These are phyloP conservation scores for Trichoderma sp. DNA, from an alignment of 2,329 filamentous ascomycete species.

Conservation along the genomic window DNA sequence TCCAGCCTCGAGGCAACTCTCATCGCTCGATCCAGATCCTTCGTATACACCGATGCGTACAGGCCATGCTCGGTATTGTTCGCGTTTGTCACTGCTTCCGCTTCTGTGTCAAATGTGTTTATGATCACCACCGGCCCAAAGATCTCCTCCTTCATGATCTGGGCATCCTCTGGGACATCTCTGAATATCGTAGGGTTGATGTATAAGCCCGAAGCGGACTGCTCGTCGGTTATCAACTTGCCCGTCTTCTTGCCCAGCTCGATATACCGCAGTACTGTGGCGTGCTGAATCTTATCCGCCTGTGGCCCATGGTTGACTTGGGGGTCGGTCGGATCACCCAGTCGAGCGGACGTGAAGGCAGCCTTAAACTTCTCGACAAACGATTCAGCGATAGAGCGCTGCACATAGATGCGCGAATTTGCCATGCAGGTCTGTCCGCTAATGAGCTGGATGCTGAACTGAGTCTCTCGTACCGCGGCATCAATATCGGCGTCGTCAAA, in stretches of 20 bases:
- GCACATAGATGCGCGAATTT: conserved; percentile 58
- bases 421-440: conserved; percentile 52
- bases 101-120: conserved; percentile 27
- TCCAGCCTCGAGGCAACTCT: conserved; percentile 49
- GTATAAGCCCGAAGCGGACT: conserved; percentile 30
- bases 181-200: conserved; percentile 30
- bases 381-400: conserved; percentile 54
- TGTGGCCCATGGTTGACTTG: conserved; percentile 65
- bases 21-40: conserved; percentile 45
- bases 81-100: conserved; percentile 30
- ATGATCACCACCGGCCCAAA: conserved; percentile 33
- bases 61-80: conserved; percentile 52
- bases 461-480: neutral
- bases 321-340: conserved; percentile 62
- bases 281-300: conserved; percentile 62
- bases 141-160: conserved; percentile 33
- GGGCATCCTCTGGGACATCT: conserved; percentile 29
- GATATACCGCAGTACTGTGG: conserved; percentile 63
- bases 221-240: conserved; percentile 46
- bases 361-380: conserved; percentile 60
- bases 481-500: conserved; percentile 60
- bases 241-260: conserved; percentile 62
- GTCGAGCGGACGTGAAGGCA: conserved; percentile 46
- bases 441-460: neutral
- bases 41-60: conserved; percentile 54